Base-by-base conservation (phyloP, 495 filamentous ascomycete species). In the Penicillium coffeae region DNA sequence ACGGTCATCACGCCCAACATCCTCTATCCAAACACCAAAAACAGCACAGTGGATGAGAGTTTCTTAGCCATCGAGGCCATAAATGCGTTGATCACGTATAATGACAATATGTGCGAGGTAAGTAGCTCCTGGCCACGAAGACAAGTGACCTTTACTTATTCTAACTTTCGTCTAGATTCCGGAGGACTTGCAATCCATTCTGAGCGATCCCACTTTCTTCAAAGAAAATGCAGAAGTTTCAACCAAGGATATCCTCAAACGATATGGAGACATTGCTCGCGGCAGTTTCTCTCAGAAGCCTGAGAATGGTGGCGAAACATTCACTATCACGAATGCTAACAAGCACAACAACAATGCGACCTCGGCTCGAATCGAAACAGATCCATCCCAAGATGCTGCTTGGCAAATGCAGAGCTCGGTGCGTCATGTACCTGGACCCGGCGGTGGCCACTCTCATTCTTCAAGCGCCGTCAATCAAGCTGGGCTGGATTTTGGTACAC, bases 1-100 rank as follows among this genome's bases (percentile, higher is more conserved):
- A 97, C 94, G n/a, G 93, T 99, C 49, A 95, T 99, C 54, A 89
- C 91, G 5, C 93, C 93, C 0, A 99, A 99, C 52, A 87, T 99
- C 45, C 82, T 99, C 12, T 89, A 88, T 56, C 83, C 87, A 9
- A 86, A 81, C 54, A 73, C 77, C 25, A 83, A 84, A 60, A 85
- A 74, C 52, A 76, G 78, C 37, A 83, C 81, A 52, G 78, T 83
- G 10, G 89, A 93, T 56, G 84, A 86, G 54, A 92, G 88, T 55
- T 95, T 96, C 75, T 76, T 87, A 55, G 88, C 90, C 12, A 96
- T 99, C 41, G 88, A 94, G 59, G 91, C 90, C 20, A 85, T 99
- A 7, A 87, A 93, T 60, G 79, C 82, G 12, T 66, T 99, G 35
- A 95, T 99, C 55, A 81, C 88, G 47, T 93, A 83, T 64, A 97